Evolutionary conservation across 495 filamentous ascomycete species (phyloP).

Genomic region (Pyronema omphalodes): DNA sequence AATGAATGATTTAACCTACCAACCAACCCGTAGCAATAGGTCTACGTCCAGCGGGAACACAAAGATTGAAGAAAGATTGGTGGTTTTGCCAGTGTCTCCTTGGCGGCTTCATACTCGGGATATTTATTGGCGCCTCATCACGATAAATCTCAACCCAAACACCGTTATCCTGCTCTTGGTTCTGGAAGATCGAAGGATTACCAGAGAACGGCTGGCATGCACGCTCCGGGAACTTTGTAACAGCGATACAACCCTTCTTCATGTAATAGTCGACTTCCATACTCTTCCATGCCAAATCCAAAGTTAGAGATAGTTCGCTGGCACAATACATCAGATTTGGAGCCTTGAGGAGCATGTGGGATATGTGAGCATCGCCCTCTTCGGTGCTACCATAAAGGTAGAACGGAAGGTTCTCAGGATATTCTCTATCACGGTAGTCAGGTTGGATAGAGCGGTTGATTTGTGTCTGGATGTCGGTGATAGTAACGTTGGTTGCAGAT

Average conservation of each 20-base stretch:
- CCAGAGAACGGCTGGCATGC: not conserved
- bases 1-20: too few relatives aligned
- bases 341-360: constrained; percentile 26
- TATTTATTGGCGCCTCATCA: too few relatives aligned
- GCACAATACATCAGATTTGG: constrained; percentile 10
- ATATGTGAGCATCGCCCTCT: constrained; percentile 21
- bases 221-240: not conserved
- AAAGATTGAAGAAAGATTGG: not conserved
- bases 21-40: too few relatives aligned
- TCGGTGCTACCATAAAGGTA: constrained; percentile 29
- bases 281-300: not conserved
- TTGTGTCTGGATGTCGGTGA: constrained; percentile 9
- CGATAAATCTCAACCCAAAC: not conserved
- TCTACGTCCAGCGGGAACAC: too few relatives aligned
- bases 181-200: not conserved
- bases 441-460: constrained; percentile 18
- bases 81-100: not conserved
- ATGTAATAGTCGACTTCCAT: not conserved
- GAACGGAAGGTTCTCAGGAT: constrained; percentile 28
- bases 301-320: not conserved
- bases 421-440: constrained; percentile 24
- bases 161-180: not conserved
- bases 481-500: not conserved
- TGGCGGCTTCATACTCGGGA: too few relatives aligned
- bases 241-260: not conserved